Conservation (phyloP, 208 protist species). For the Acanthamoeba rhysodes region DNA sequence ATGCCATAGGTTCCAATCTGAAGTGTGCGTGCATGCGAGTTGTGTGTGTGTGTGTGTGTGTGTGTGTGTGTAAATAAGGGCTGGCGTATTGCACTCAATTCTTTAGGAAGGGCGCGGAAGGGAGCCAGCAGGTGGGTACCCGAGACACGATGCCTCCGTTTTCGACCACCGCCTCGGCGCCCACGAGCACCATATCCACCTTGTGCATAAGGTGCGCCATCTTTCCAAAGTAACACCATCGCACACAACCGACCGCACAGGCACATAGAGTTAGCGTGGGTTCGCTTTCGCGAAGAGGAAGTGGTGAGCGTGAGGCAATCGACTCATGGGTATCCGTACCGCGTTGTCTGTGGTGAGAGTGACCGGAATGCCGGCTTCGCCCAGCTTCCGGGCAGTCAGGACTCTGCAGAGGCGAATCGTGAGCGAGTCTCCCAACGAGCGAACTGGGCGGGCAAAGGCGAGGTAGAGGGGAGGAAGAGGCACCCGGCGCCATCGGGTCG, state of each 20-base stretch:
- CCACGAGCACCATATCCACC: conserved; percentile 98
- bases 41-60: neutral
- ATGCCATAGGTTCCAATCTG: conserved; percentile 97
- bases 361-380: conserved; percentile 87
- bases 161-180: conserved; percentile 98
- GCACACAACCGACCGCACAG: neutral
- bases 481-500: conserved; percentile 86
- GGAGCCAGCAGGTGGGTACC: neutral
- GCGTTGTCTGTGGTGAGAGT: conserved; percentile 90
- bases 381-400: conserved; percentile 78
- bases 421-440: neutral
- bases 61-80: neutral
- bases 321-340: conserved; percentile 79
- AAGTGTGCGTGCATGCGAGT: neutral
- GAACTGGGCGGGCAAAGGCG: too few relatives aligned
- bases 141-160: conserved; percentile 99
- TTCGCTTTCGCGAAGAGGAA: neutral
- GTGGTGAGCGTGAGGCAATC: neutral
- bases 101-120: too few relatives aligned
- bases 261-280: too few relatives aligned
- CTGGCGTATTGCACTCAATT: neutral
- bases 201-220: conserved; percentile 85
- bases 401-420: conserved; percentile 30
- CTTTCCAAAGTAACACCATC: neutral
- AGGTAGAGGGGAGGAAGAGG: neutral